phyloP scores from a whole-genome alignment of 495 filamentous ascomycete genomes.

The Tuber microsphaerosporum region DNA sequence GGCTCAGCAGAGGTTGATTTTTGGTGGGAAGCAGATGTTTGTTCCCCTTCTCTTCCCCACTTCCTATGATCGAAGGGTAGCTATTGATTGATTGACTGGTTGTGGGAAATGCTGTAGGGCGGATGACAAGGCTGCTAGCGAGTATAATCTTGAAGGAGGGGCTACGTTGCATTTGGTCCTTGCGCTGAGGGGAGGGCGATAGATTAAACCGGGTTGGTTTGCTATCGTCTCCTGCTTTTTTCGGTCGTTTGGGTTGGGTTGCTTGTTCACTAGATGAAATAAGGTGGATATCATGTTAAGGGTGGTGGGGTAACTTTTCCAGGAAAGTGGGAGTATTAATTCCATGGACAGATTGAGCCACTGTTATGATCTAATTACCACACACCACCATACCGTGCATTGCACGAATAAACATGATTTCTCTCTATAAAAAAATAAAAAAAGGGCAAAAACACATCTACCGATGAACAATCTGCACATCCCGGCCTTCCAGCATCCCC shows the following conservation, averaged over 20 bases:
- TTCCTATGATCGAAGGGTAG: not conserved
- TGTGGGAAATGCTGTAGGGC: conserved; percentile 52
- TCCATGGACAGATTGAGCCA: not conserved
- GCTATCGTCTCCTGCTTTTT: not conserved
- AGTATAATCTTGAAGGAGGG: conserved; percentile 85
- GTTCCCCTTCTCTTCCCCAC: conserved; percentile 5
- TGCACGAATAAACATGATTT: not conserved
- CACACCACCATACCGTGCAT: not conserved
- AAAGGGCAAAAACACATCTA: conserved; percentile 30
- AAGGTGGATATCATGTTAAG: not conserved
- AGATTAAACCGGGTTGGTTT: conserved; percentile 5
- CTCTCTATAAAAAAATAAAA: not conserved
- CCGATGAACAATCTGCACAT: conserved; percentile 53
- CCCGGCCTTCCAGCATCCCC: conserved; percentile 49
- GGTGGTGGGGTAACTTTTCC: not conserved
- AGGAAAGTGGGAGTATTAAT: not conserved
- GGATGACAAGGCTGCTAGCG: conserved; percentile 78
- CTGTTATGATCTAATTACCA: not conserved
- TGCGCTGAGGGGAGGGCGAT: conserved; percentile 71
- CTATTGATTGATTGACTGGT: conserved; percentile 13
- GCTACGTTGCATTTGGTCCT: conserved; percentile 92
- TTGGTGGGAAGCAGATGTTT: conserved; percentile 94
- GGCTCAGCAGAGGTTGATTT: conserved; percentile 93
- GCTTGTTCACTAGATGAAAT: not conserved
- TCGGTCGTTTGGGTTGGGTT: not conserved